Conservation (phyloP, 176 grass and related monocot species). For the Neostapfia colusana region DNA sequence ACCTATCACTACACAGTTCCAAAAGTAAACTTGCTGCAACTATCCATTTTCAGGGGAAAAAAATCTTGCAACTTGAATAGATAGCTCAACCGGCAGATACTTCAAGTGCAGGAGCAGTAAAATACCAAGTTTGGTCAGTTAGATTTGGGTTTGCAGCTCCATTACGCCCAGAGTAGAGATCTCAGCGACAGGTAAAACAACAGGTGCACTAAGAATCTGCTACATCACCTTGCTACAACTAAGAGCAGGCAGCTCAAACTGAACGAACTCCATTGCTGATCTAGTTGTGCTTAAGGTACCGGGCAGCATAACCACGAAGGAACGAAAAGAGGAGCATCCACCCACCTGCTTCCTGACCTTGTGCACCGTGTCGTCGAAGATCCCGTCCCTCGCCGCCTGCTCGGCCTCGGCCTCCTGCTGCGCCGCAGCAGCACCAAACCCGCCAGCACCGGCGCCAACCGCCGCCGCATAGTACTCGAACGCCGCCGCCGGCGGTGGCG, state of each 20-base stretch:
- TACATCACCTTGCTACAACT: background rate
- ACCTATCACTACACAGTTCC: no score
- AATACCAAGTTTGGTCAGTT: background rate
- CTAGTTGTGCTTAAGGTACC: slow-evolving; percentile 7
- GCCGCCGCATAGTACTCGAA: slow-evolving; percentile 61
- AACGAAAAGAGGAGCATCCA: background rate
- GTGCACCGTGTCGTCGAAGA: slow-evolving; percentile 65
- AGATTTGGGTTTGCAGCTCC: background rate
- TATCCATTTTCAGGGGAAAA: no score
- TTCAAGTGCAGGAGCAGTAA: background rate
- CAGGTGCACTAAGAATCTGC: background rate
- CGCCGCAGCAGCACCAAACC: slow-evolving; percentile 26
- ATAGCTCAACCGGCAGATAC: background rate
- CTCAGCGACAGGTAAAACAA: background rate
- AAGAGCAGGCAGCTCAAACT: background rate
- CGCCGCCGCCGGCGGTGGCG: slow-evolving; percentile 42
- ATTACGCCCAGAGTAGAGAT: background rate
- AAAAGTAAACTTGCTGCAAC: no score
- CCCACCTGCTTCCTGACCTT: slow-evolving; percentile 94
- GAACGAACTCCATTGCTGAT: background rate
- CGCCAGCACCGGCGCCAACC: background rate
- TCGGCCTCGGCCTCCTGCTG: slow-evolving; percentile 51
- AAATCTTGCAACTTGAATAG: no score
- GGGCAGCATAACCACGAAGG: background rate
- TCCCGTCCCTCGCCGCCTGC: slow-evolving; percentile 46